Percentiles rank a stretch among this genome's conserved stretches.
These are phyloP conservation scores for Pestalotiopsis fici DNA, from an alignment of 2,329 filamentous ascomycete genomes.

Conservation along the genomic window DNA sequence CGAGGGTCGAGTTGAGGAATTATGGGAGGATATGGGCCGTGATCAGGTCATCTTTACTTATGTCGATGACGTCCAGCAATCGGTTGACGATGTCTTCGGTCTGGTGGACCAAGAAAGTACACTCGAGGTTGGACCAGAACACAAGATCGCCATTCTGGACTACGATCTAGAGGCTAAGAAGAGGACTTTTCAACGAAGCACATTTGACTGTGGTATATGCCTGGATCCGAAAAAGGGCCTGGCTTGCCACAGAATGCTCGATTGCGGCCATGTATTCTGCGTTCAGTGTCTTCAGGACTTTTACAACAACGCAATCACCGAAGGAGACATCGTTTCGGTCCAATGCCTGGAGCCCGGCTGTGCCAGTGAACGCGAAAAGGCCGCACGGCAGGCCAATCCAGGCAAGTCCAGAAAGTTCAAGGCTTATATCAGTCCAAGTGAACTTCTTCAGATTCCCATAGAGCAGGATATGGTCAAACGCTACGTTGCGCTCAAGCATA, in stretches of 20 bases:
- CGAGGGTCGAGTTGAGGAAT: conserved; percentile 46
- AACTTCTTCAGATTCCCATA: conserved; percentile 77
- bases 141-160: conserved; percentile 74
- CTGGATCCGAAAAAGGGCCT: conserved; percentile 89
- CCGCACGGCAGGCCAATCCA: conserved; percentile 23
- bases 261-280: conserved; percentile 92
- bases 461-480: conserved; percentile 74
- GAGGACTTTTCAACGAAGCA: conserved; percentile 77
- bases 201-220: conserved; percentile 87
- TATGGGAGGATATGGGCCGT: conserved; percentile 65
- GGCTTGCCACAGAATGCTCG: conserved; percentile 77
- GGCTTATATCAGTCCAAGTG: conserved; percentile 75
- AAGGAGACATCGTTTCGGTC: conserved; percentile 79
- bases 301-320: conserved; percentile 83
- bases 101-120: conserved; percentile 48
- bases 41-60: conserved; percentile 63
- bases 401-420: conserved; percentile 61
- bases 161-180: conserved; percentile 76
- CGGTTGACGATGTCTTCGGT: conserved; percentile 61
- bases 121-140: conserved; percentile 53
- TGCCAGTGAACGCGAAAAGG: conserved; percentile 59
- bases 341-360: conserved; percentile 81
- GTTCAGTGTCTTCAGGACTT: conserved; percentile 84
- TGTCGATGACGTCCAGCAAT: conserved; percentile 63
- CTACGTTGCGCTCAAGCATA: conserved; percentile 88